Evolutionary conservation across 2,329 filamentous ascomycete genomes (phyloP), one percentile per base, ranked within the genome.

Genomic region (Colletotrichum sublineola): DNA sequence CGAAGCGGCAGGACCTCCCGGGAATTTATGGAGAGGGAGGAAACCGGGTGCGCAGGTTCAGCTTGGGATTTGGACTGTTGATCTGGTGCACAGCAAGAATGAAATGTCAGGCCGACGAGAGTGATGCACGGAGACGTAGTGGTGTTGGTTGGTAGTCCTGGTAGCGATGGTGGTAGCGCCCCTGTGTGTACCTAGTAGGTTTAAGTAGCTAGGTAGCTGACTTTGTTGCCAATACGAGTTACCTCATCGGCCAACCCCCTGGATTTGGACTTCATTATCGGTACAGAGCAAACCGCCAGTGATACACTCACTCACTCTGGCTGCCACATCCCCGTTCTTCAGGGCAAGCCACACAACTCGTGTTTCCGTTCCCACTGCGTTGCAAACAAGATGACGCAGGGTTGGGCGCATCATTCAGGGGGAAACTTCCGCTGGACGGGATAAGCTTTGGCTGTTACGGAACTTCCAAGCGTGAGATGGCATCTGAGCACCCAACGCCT

Each of bases 1-100:
- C 42, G 56, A 73, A 71, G 62, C 56, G 68, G 71, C 61, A 73
- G 69, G 66, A 46, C 55, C 60, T 56, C 33, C 66, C 69, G 66
- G 66, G 1, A 33, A 33, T 60, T 50, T 57, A 31, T 62, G 71
- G 61, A 36, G 55, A 71, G 61, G 40, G 61, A 68, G 14, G 52
- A 63, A 29, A 12, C 42, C 31, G 42, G 63, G 40, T 68, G 69
- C 52, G 44, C 46, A 68, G 68, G 64, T 58, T 44, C 40, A 62
- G 68, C 29, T 57, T 71, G 63, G 48, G 52, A 68, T 42, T 42
- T 52, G 42, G 50, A 31, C 50, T 38, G 50, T 15, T 15, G 50
- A 8, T 1, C 24, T 7, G 15, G 42, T 15, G 50, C 15, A 44
- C 20, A 14, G 52, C 68, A 68, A 42, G 58, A 52, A 58, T 14